These are phyloP conservation scores for Xylaria palmicola DNA, from an alignment of 495 filamentous ascomycete species.

Conservation along the genomic window DNA sequence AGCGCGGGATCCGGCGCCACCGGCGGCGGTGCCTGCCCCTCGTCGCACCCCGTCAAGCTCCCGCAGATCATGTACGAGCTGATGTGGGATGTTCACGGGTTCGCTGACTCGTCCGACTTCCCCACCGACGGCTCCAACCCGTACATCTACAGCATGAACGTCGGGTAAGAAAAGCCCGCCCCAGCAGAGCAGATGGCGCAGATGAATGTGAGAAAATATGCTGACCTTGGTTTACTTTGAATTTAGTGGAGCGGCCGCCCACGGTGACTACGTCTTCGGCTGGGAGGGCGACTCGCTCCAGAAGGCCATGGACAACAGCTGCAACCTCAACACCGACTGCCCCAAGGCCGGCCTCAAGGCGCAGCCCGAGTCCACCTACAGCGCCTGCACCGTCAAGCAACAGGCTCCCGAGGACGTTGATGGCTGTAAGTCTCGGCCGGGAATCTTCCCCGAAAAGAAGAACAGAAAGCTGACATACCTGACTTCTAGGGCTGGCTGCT, in stretches of 20 bases:
- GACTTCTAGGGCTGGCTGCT: conserved; percentile 45
- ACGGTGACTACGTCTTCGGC: conserved; percentile 79
- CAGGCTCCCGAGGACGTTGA: conserved; percentile 51
- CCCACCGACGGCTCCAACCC: conserved; percentile 55
- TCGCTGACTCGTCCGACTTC: conserved; percentile 55
- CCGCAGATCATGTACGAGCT: conserved; percentile 71
- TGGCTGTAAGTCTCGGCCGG: conserved; percentile 44
- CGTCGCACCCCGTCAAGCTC: conserved; percentile 61
- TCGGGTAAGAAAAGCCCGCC: conserved; percentile 39
- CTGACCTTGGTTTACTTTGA: too few relatives aligned
- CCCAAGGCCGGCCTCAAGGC: conserved; percentile 44
- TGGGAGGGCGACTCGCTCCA: conserved; percentile 69
- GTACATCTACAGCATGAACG: conserved; percentile 53
- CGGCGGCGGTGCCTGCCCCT: conserved; percentile 58
- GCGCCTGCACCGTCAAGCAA: conserved; percentile 48
- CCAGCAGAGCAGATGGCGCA: conserved; percentile 10
- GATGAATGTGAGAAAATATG: background rate
- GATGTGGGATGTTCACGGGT: conserved; percentile 59
- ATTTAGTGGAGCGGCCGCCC: conserved; percentile 51
- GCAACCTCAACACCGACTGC: conserved; percentile 56
- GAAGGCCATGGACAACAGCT: conserved; percentile 58
- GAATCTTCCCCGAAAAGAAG: too few relatives aligned
- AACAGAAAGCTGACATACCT: background rate
- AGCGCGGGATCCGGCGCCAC: conserved; percentile 46
- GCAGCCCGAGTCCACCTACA: conserved; percentile 45